These are phyloP conservation scores for Psilocybe cubensis DNA, from an alignment of 768 basidiomycete genomes.

Conservation along the genomic window DNA sequence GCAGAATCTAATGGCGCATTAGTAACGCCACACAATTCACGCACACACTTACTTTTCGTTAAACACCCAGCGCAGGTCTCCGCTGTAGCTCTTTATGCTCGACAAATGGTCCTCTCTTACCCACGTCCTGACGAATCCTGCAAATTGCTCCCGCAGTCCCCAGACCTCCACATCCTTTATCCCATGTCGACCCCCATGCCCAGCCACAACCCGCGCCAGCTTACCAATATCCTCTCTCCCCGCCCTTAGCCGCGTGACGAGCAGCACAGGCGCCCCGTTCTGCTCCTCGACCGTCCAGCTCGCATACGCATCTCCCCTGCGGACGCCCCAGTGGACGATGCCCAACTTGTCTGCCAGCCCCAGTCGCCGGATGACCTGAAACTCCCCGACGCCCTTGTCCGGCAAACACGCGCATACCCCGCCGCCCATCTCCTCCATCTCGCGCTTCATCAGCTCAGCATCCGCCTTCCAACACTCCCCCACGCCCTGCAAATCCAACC, in stretches of 20 bases:
- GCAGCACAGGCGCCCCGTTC: constrained; percentile 15
- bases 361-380: constrained; percentile 26
- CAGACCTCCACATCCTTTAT: constrained; percentile 47
- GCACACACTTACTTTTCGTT: constrained; percentile 27
- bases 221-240: constrained; percentile 29
- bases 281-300: constrained; percentile 30
- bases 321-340: constrained; percentile 17
- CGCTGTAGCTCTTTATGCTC: constrained; percentile 49
- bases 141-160: constrained; percentile 29
- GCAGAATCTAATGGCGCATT: constrained; percentile 19
- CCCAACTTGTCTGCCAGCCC: constrained; percentile 20
- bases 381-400: constrained; percentile 28
- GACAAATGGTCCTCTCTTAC: constrained; percentile 44
- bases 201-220: constrained; percentile 35
- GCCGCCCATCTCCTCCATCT: constrained; percentile 21
- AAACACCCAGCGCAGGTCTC: constrained; percentile 20
- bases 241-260: constrained; percentile 31
- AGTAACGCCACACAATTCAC: background rate
- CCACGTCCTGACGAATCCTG: constrained; percentile 20
- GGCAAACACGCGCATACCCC: constrained; percentile 28
- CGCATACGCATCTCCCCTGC: constrained; percentile 18
- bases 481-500: constrained; percentile 35
- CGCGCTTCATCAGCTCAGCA: constrained; percentile 36
- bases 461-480: constrained; percentile 42
- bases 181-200: constrained; percentile 24